These are phyloP conservation scores for Barbarea vulgaris DNA, from an alignment of 345 rosid species.

Conservation along the genomic window DNA sequence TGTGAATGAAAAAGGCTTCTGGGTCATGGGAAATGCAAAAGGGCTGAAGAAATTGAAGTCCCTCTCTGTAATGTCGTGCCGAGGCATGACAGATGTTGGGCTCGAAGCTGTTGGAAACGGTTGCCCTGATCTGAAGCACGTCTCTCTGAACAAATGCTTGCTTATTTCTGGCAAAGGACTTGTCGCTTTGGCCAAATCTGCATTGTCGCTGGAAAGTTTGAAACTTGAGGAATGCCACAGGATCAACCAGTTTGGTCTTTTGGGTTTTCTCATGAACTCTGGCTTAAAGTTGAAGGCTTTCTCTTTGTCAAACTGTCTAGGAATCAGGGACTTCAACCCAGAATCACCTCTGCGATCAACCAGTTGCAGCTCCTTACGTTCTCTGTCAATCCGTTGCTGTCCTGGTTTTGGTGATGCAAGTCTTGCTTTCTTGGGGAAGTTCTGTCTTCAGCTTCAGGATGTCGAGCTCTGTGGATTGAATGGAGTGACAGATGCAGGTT, in stretches of 20 bases:
- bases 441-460: conserved; percentile 75
- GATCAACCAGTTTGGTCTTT: conserved; percentile 80
- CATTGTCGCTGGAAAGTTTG: conserved; percentile 69
- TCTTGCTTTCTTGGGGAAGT: conserved; percentile 64
- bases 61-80: conserved; percentile 62
- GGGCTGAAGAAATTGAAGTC: conserved; percentile 88
- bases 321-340: conserved; percentile 58
- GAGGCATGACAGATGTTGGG: conserved; percentile 81
- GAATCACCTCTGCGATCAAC: conserved; percentile 44
- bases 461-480: conserved; percentile 67
- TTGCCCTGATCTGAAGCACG: conserved; percentile 77
- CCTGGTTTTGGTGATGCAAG: conserved; percentile 82
- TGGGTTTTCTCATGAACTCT: conserved; percentile 67
- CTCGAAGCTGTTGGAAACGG: conserved; percentile 80
- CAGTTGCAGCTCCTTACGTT: conserved; percentile 61
- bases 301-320: conserved; percentile 69
- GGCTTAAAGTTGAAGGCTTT: conserved; percentile 63
- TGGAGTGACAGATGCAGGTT: conserved; percentile 73
- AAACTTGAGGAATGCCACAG: conserved; percentile 94
- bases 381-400: conserved; percentile 64
- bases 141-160: conserved; percentile 59
- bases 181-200: conserved; percentile 68
- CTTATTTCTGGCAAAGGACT: conserved; percentile 82
- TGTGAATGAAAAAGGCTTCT: conserved; percentile 88
- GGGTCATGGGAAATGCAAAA: conserved; percentile 91